Percentiles rank a stretch among this genome's conserved stretches.
phyloP scores from a whole-genome alignment of 2,329 filamentous ascomycete genomes.

The Coniochaeta sp. region DNA sequence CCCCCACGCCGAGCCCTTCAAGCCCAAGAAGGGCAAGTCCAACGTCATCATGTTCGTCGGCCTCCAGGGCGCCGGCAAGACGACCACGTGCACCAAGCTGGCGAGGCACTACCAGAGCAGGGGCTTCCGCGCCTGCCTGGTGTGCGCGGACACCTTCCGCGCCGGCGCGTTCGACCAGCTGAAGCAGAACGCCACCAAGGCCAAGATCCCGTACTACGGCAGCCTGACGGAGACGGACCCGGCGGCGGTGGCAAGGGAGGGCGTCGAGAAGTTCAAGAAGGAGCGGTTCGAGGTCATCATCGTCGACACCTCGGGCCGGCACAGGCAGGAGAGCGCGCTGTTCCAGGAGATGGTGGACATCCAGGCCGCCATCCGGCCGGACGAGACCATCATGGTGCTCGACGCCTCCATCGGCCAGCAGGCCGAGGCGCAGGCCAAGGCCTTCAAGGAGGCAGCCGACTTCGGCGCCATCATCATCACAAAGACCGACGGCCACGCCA shows the following conservation, averaged over 20 bases:
- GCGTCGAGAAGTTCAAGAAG: conserved; percentile 98
- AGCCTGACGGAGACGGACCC: conserved; percentile 95
- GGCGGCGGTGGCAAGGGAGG: conserved; percentile 85
- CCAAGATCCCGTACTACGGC: conserved; percentile 98
- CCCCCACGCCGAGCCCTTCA: conserved; percentile 90
- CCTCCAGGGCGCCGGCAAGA: conserved; percentile 95
- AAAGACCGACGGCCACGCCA: conserved; percentile 93
- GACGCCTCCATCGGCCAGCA: conserved; percentile 96
- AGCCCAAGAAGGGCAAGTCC: conserved; percentile 89
- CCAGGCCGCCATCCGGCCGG: conserved; percentile 78
- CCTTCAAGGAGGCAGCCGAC: conserved; percentile 94
- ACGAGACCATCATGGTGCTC: conserved; percentile 97
- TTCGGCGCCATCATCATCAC: conserved; percentile 99
- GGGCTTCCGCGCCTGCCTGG: conserved; percentile 86
- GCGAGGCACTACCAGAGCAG: conserved; percentile 90
- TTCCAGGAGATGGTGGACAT: conserved; percentile 99
- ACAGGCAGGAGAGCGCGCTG: conserved; percentile 88
- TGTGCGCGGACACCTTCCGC: conserved; percentile 97
- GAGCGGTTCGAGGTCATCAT: conserved; percentile 98
- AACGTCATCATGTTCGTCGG: conserved; percentile 99
- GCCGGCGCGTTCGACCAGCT: conserved; percentile 97
- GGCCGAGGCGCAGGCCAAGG: conserved; percentile 87
- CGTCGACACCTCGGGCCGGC: conserved; percentile 91
- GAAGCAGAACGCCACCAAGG: conserved; percentile 98
- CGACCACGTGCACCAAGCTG: conserved; percentile 95